Conservation (phyloP, 768 basidiomycete species). For the Mycena vulgaris region DNA sequence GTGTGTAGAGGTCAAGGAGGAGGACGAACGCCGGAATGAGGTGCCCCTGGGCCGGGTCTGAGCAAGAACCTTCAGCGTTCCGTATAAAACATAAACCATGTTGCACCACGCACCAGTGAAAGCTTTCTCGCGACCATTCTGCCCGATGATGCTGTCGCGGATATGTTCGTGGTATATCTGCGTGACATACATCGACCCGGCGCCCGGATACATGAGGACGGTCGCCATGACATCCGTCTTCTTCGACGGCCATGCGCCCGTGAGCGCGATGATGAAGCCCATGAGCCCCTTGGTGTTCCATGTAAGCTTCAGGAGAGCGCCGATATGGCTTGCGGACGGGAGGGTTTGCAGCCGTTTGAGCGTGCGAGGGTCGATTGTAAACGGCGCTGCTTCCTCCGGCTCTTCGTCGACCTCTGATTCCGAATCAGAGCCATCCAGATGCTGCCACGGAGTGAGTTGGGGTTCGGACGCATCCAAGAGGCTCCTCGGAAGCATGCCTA, state of each 20-base stretch:
- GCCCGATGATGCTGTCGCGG: constrained; percentile 47
- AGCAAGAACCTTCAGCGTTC: not conserved
- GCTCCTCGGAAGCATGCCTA: constrained; percentile 55
- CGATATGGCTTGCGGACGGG: constrained; percentile 65
- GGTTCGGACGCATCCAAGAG: constrained; percentile 46
- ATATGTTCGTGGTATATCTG: constrained; percentile 82
- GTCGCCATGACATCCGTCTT: constrained; percentile 71
- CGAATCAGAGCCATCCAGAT: not conserved
- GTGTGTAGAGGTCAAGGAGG: constrained; percentile 84
- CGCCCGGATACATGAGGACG: constrained; percentile 51
- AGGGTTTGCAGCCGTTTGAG: constrained; percentile 60
- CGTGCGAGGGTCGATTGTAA: constrained; percentile 8
- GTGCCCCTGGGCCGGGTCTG: constrained; percentile 62
- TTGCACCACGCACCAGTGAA: not conserved
- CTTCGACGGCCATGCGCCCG: constrained; percentile 70
- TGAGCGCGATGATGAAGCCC: constrained; percentile 70
- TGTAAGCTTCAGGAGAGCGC: constrained; percentile 61
- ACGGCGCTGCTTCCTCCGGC: not conserved
- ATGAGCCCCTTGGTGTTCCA: constrained; percentile 60
- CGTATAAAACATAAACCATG: not conserved
- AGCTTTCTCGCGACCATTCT: constrained; percentile 42
- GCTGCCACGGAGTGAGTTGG: not conserved
- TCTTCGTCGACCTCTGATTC: not conserved
- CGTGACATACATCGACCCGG: constrained; percentile 71
- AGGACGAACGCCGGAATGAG: constrained; percentile 79